phyloP scores from a whole-genome alignment of 2,329 filamentous ascomycete genomes.

The Annulohypoxylon truncatum region DNA sequence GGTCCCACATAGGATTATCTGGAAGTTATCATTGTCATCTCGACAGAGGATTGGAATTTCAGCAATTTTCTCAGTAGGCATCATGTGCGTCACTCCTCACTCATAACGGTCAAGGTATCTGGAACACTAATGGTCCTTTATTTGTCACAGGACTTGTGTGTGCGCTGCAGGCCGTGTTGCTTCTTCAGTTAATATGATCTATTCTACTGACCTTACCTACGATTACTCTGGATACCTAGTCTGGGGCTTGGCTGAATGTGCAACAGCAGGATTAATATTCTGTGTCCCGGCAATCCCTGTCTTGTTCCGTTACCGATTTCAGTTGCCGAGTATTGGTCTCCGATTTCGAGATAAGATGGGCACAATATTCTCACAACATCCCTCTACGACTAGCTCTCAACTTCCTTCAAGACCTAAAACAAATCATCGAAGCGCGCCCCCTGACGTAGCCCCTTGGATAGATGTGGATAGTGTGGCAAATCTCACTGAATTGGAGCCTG shows the following conservation, averaged over 20 bases:
- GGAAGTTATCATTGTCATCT: constrained; percentile 60
- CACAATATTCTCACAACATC: background rate
- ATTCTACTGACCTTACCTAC: background rate
- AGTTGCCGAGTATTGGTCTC: background rate
- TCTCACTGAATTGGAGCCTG: background rate
- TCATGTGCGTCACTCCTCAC: constrained; percentile 28
- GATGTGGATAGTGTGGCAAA: background rate
- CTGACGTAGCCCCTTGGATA: background rate
- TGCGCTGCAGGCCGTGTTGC: constrained; percentile 2
- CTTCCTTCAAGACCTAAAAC: background rate
- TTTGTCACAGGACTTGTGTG: background rate
- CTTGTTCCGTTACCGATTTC: background rate
- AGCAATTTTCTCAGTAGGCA: constrained; percentile 39
- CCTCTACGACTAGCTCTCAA: background rate
- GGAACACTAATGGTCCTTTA: background rate
- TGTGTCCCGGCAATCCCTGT: background rate
- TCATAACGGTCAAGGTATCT: background rate
- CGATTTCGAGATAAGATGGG: background rate
- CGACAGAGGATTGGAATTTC: constrained; percentile 46
- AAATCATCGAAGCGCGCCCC: background rate
- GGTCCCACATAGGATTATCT: constrained; percentile 59
- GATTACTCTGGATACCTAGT: background rate
- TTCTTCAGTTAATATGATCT: background rate
- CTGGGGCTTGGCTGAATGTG: background rate
- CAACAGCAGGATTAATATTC: background rate